Evolutionary conservation across 805 yeast genomes (phyloP), one percentile per base, ranked within the genome.

Genomic region (Candida lessepsii): DNA sequence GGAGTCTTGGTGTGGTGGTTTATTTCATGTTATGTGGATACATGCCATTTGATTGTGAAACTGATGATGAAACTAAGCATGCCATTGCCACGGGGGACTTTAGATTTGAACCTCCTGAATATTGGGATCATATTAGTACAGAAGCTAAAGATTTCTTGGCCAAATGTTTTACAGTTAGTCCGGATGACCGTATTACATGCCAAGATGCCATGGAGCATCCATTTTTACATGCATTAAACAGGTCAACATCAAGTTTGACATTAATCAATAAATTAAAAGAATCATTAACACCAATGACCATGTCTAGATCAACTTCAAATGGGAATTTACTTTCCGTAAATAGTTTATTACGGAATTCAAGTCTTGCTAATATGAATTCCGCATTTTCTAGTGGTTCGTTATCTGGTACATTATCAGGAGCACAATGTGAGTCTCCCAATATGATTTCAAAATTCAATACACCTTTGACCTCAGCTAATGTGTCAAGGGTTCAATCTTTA

Each of bases 11-110:
- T 2, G 88, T 83, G 2, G 64, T 82, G 24, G 72, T 82, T 2
- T 84, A 83, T 56, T 83, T 83, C 50, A 73, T 83, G 73, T 69
- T 81, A 11, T 73, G 83, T 45, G 90, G 90, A 2, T 84, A 82
- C 54, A 77, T 83, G 61, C 91, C 91, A 1, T 83, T 83, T 57
- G 90, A 83, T 51, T 78, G 89, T 47, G 89, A 83, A 37, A 73
- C 78, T 5, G 81, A 81, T 28, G 73, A 71, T 1, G 89, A 83
- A 52, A 86, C 88, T 9, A 69, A 73, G 50, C 72, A 77, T 29
- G 85, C 86, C 25, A 82, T 83, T n/a, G 42, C 54, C 16, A 64
- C 56, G 10, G 79, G 73, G n/a, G 83, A 83, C 44, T 81, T 67
- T 51, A 63, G 67, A 41, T 79, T 78, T 47, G 83, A 79, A 44